Evolutionary conservation across 306 rosid species (phyloP).

Genomic region (Pueraria montana): DNA sequence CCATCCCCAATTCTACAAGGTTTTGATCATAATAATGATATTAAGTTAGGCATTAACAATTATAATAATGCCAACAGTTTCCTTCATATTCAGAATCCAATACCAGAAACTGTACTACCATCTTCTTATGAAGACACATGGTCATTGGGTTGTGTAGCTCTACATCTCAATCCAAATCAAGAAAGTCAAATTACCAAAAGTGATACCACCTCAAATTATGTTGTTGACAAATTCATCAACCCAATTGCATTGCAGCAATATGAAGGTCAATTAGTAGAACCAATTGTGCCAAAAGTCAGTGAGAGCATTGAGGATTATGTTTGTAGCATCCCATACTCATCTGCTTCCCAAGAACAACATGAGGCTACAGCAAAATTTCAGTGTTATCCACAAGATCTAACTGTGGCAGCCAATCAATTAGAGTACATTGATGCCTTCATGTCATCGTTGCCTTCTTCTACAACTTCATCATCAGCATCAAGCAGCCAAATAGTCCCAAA

Average conservation of each 20-base stretch:
- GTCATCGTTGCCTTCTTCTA: slow-evolving; percentile 56
- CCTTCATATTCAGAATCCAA: slow-evolving; percentile 55
- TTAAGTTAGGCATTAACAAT: slow-evolving; percentile 54
- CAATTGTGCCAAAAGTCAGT: slow-evolving; percentile 55
- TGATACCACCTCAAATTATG: slow-evolving; percentile 19
- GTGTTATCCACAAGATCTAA: slow-evolving; percentile 49
- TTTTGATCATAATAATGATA: slow-evolving; percentile 49
- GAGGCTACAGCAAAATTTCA: slow-evolving; percentile 53
- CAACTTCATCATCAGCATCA: slow-evolving; percentile 41
- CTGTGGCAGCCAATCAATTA: slow-evolving; percentile 53
- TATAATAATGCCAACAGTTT: slow-evolving; percentile 47
- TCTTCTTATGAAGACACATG: slow-evolving; percentile 51
- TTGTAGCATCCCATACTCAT: slow-evolving; percentile 50
- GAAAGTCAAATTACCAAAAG: slow-evolving; percentile 52
- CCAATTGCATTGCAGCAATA: slow-evolving; percentile 45
- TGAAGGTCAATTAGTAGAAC: slow-evolving; percentile 45
- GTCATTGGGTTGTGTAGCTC: slow-evolving; percentile 50
- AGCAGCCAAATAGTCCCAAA: slow-evolving; percentile 44
- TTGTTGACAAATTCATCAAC: slow-evolving; percentile 52
- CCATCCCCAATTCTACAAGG: slow-evolving; percentile 59
- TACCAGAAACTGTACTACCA: slow-evolving; percentile 48
- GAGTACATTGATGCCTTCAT: slow-evolving; percentile 63
- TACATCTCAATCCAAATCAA: slow-evolving; percentile 52
- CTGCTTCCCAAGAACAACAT: slow-evolving; percentile 55
- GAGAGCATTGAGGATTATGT: slow-evolving; percentile 59